A percentile compares a stretch with the other conserved stretches of the same genome.
phyloP scores from a whole-genome alignment of 1,139 yeast genomes.

The Yamadazyma triangularis region DNA sequence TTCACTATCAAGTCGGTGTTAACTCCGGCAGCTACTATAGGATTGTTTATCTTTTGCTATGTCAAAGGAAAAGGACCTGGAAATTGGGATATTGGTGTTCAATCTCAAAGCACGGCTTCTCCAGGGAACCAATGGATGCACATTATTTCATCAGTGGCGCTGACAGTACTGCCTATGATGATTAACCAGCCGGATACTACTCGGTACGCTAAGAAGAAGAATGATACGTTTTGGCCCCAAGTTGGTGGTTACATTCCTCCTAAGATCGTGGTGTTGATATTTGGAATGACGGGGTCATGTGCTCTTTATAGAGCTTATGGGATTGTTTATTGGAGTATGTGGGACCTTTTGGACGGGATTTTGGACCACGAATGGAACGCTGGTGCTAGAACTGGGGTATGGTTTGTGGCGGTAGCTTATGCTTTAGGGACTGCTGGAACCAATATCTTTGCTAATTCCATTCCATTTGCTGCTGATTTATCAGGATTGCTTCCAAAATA shows the following conservation, averaged over 20 bases:
- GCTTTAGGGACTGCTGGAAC: constrained; percentile 14
- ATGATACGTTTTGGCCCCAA: constrained; percentile 12
- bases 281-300: constrained; percentile 11
- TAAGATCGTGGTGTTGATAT: constrained; percentile 9
- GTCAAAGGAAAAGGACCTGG: constrained; percentile 13
- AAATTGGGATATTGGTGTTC: constrained; percentile 10
- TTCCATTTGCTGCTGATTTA: constrained; percentile 14
- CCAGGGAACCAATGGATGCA: constrained; percentile 12
- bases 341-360: constrained; percentile 13
- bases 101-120: constrained; percentile 3
- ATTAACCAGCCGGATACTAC: constrained; percentile 14
- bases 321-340: constrained; percentile 12
- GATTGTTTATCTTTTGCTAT: constrained; percentile 10
- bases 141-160: constrained; percentile 11
- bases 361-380: constrained; percentile 13
- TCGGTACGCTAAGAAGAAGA: constrained; percentile 12
- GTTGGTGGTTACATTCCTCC: constrained; percentile 13
- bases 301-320: constrained; percentile 12
- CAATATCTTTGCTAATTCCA: constrained; percentile 14
- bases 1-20: constrained; percentile 11
- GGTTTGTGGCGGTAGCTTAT: constrained; percentile 9
- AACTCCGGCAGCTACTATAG: constrained; percentile 12
- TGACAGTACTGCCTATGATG: constrained; percentile 14
- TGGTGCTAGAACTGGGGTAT: constrained; percentile 13
- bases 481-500: constrained; percentile 13